A percentile compares a stretch with the other conserved stretches of the same genome.
Conservation (phyloP, 257 asterid species). For the Eucommia ulmoides region DNA sequence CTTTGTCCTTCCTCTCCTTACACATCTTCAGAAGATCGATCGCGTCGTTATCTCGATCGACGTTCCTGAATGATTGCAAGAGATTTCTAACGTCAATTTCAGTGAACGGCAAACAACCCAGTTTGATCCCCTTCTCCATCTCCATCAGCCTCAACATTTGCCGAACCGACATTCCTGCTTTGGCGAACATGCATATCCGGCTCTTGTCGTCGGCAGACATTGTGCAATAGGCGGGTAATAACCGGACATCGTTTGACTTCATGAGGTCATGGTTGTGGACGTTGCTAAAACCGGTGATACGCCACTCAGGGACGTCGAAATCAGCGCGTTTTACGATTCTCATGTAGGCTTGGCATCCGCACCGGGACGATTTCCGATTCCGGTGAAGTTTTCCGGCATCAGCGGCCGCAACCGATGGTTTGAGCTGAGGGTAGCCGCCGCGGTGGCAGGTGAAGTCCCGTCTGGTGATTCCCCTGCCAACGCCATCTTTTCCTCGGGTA, state of each 20-base stretch:
- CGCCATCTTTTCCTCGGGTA: constrained; percentile 50
- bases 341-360: constrained; percentile 57
- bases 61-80: constrained; percentile 43
- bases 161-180: constrained; percentile 52
- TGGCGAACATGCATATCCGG: constrained; percentile 43
- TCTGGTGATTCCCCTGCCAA: constrained; percentile 49
- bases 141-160: constrained; percentile 57
- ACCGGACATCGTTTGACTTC: constrained; percentile 27
- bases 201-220: constrained; percentile 47
- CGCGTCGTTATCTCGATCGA: constrained; percentile 35
- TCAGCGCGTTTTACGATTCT: constrained; percentile 40
- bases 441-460: constrained; percentile 57
- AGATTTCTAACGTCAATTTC: constrained; percentile 43
- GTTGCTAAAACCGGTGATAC: constrained; percentile 42
- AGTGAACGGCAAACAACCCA: constrained; percentile 54
- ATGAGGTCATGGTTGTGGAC: constrained; percentile 44
- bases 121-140: constrained; percentile 42
- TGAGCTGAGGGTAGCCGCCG: constrained; percentile 45
- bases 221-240: constrained; percentile 27
- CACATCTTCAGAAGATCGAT: constrained; percentile 48
- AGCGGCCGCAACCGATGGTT: constrained; percentile 28
- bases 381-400: constrained; percentile 33
- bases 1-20: constrained; percentile 40
- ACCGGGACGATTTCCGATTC: constrained; percentile 44
- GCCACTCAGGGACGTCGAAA: constrained; percentile 48